Evolutionary conservation across 2,329 filamentous ascomycete genomes (phyloP).

Genomic region (Raffaelea deltoideospora): DNA sequence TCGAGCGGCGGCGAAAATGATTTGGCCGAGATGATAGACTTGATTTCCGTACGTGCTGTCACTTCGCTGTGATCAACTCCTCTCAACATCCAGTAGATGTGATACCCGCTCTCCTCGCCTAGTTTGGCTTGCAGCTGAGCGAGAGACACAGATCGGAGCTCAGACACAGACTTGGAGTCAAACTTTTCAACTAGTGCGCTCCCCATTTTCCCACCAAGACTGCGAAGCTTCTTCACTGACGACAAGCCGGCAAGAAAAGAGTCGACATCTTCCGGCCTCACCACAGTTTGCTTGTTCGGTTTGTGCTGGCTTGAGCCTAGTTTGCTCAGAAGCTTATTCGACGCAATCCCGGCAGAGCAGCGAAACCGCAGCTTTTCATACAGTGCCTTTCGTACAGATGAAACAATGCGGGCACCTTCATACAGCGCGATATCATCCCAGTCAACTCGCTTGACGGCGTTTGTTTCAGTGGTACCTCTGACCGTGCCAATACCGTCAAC

Average conservation of each 20-base stretch:
- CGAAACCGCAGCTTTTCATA: slow-evolving; percentile 66
- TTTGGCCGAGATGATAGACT: slow-evolving; percentile 94
- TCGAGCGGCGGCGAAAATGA: slow-evolving; percentile 80
- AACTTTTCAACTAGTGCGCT: slow-evolving; percentile 73
- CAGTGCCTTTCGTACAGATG: slow-evolving; percentile 55
- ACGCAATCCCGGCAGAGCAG: slow-evolving; percentile 76
- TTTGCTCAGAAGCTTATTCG: slow-evolving; percentile 90
- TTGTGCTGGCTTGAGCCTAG: slow-evolving; percentile 85
- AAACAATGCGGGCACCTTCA: slow-evolving; percentile 78
- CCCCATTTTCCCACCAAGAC: slow-evolving; percentile 87
- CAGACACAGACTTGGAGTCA: slow-evolving; percentile 62
- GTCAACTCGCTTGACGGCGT: slow-evolving; percentile 38
- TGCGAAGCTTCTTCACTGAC: slow-evolving; percentile 89
- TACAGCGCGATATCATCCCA: slow-evolving; percentile 90
- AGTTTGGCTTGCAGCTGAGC: slow-evolving; percentile 65
- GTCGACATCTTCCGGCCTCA: slow-evolving; percentile 68
- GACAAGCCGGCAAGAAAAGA: slow-evolving; percentile 74
- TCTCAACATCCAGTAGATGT: slow-evolving; percentile 73
- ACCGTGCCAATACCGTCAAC: too few relatives aligned
- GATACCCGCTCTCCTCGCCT: slow-evolving; percentile 60
- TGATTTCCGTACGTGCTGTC: slow-evolving; percentile 81
- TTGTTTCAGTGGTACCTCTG: background rate
- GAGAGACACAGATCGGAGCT: slow-evolving; percentile 56
- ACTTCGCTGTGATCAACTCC: slow-evolving; percentile 82
- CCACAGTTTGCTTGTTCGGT: slow-evolving; percentile 86